phyloP scores from a whole-genome alignment of 148 eudicot genomes.

The Limonium bicolor region DNA sequence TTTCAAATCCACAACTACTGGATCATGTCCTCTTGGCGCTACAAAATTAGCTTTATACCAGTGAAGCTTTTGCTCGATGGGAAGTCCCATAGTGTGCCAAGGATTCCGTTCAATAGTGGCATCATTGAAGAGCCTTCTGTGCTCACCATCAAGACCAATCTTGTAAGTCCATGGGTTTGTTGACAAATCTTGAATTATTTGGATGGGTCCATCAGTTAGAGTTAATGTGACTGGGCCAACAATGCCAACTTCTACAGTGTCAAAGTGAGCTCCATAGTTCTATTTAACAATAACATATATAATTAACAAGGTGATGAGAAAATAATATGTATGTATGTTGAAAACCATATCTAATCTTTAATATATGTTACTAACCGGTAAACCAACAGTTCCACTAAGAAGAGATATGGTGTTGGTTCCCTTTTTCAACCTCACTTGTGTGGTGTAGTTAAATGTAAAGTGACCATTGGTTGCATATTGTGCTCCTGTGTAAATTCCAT shows the following conservation, averaged over 20 bases:
- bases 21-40: slow-evolving; percentile 20
- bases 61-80: slow-evolving; percentile 10
- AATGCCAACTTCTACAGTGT: slow-evolving; percentile 13
- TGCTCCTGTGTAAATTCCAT: too few species aligned
- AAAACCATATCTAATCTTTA: slow-evolving; percentile 23
- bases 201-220: not conserved
- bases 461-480: too few species aligned
- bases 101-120: not conserved
- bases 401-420: too few species aligned
- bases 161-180: slow-evolving; percentile 14
- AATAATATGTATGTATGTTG: too few species aligned
- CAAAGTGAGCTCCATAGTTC: slow-evolving; percentile 28
- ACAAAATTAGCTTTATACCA: slow-evolving; percentile 34
- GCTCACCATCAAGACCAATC: slow-evolving; percentile 19
- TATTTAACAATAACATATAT: too few species aligned
- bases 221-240: slow-evolving; percentile 13
- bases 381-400: slow-evolving; percentile 24
- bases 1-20: slow-evolving; percentile 23
- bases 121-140: slow-evolving; percentile 5
- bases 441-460: too few species aligned
- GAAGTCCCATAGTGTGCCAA: slow-evolving; percentile 12
- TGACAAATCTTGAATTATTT: slow-evolving; percentile 11
- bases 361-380: slow-evolving; percentile 11
- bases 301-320: too few species aligned
- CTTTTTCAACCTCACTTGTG: too few species aligned